Evolutionary conservation across 805 yeast species (phyloP), one percentile per base, ranked within the genome.

Genomic region (Lipomyces oligophaga): DNA sequence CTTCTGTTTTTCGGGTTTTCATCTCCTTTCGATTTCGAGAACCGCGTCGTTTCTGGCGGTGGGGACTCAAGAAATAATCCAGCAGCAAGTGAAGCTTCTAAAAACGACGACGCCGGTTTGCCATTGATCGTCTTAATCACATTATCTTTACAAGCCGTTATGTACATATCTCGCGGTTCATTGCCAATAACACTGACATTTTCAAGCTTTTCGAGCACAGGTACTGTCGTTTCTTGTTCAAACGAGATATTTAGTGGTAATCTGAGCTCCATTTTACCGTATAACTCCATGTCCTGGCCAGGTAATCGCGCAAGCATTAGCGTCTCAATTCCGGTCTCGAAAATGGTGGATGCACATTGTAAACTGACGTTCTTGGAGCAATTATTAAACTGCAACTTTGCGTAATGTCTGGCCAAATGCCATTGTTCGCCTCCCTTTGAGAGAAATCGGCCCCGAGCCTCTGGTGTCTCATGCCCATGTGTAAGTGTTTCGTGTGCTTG

Each of bases 141-240:
- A 60, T 83, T 83, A 7, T 80, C 83, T 4, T 72, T 69, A 45
- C 70, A 69, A 2, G 67, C 62, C 0, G 85, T 78, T 42, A 82
- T 68, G 4, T 57, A 48, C 41, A 78, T 66, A 25, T 60, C 61
- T 8, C 55, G 60, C 2, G 47, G 25, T 5, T 51, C 55, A 15
- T 28, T 28, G 19, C 27, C 20, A 5, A 11, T 43, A 15, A 22
- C 37, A 22, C 36, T 27, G 19, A 19, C 13, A 34, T 39, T 42
- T 8, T 18, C 39, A 4, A 51, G 44, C 7, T 34, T n/a, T 31
- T 51, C 53, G 19, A 51, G 47, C 4, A 36, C 43, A 5, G 54
- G 28, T 22, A 24, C 39, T n/a, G 24, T 26, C 16, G 25, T 38
- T 11, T 34, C 38, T 18, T 24, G 27, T 26, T 41, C 47, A 21